Conservation (phyloP, 106 monocot genomes). For the Amphibolis antarctica region DNA sequence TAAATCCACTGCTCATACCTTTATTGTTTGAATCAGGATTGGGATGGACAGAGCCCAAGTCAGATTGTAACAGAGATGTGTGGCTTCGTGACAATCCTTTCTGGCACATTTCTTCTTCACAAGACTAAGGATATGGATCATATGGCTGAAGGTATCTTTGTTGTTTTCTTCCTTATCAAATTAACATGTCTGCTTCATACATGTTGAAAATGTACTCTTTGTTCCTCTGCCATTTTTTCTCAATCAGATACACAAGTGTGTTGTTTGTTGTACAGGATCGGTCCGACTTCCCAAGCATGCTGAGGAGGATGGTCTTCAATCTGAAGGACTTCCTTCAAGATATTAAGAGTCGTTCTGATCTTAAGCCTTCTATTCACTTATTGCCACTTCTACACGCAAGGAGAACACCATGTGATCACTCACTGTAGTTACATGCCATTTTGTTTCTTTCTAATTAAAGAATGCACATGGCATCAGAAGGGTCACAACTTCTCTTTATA, state of each 20-base stretch:
- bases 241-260: too few species aligned
- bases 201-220: background rate
- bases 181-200: background rate
- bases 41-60: constrained; percentile 62
- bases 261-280: constrained; percentile 19
- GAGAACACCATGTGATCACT: background rate
- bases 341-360: constrained; percentile 22
- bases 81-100: constrained; percentile 65
- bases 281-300: constrained; percentile 33
- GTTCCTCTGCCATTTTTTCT: background rate
- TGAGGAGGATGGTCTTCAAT: constrained; percentile 28
- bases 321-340: constrained; percentile 54
- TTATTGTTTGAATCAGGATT: constrained; percentile 30
- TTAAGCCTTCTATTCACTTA: background rate
- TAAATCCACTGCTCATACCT: too few species aligned
- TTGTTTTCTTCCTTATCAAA: background rate
- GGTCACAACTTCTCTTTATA: too few species aligned
- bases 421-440: background rate
- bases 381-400: too few species aligned
- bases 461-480: too few species aligned
- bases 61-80: constrained; percentile 75
- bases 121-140: constrained; percentile 82
- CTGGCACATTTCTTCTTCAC: constrained; percentile 71
- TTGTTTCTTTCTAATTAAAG: too few species aligned
- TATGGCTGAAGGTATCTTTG: constrained; percentile 29